These are phyloP conservation scores for Capsicum rhomboideum DNA, from an alignment of 257 asterid species.

Conservation along the genomic window DNA sequence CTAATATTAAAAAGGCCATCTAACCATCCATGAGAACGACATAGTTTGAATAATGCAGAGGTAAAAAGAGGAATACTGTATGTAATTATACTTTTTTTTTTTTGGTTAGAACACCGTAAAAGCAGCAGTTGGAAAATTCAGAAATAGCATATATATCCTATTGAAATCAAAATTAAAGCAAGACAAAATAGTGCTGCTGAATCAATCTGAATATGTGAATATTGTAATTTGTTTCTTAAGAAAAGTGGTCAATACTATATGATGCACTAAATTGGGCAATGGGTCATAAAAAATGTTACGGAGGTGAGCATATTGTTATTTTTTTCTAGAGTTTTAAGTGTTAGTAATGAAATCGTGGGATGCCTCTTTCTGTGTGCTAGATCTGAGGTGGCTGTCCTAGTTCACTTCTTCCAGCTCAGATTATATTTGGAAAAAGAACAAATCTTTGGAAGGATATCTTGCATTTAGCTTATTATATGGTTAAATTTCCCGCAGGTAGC, in stretches of 20 bases:
- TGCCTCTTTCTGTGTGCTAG: neutral
- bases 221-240: neutral
- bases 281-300: neutral
- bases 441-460: neutral
- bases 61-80: neutral
- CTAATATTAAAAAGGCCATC: neutral
- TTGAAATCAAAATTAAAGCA: neutral
- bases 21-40: neutral
- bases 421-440: neutral
- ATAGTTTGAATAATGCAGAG: neutral
- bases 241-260: neutral
- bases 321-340: neutral
- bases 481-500: slow-evolving; percentile 48
- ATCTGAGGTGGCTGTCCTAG: neutral
- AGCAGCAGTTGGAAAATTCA: neutral
- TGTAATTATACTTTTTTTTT: neutral
- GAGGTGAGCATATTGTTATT: neutral
- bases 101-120: neutral
- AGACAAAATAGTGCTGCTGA: neutral
- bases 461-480: neutral
- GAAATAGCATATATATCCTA: neutral
- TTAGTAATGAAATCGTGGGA: neutral
- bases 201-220: neutral
- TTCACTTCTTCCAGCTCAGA: neutral
- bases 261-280: neutral